Evolutionary conservation across 2,329 filamentous ascomycete genomes (phyloP).

Genomic region (Hymenoscyphus infarciens): DNA sequence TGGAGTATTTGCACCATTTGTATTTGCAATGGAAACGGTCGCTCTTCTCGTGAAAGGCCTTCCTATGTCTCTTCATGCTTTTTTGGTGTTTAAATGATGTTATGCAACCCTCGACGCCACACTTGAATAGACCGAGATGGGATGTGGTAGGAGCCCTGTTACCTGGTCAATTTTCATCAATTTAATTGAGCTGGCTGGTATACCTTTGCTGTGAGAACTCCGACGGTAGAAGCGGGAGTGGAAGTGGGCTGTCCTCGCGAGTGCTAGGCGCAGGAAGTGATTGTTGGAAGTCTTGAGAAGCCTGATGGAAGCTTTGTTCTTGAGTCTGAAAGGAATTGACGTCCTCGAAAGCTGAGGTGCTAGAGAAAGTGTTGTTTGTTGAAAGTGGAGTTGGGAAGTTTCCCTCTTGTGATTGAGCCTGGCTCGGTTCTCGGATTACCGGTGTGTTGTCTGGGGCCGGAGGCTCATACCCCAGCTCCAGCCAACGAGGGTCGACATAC

Average conservation of each 20-base stretch:
- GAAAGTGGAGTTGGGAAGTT: neutral
- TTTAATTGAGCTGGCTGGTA: neutral
- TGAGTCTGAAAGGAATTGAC: neutral
- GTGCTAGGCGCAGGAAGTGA: neutral
- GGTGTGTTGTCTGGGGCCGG: neutral
- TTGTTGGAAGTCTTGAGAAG: neutral
- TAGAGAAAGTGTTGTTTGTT: neutral
- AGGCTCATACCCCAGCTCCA: neutral
- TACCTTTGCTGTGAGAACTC: neutral
- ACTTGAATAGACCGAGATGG: neutral
- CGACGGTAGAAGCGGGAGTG: neutral
- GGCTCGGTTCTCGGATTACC: slow-evolving; percentile 2
- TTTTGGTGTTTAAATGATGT: neutral
- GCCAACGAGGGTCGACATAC: slow-evolving; percentile 2
- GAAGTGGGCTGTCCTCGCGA: neutral
- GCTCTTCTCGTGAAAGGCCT: neutral
- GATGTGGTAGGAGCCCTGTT: neutral
- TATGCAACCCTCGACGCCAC: neutral
- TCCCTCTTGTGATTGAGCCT: neutral
- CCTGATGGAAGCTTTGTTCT: neutral
- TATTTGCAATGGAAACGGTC: neutral
- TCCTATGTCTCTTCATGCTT: neutral
- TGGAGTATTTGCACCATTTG: neutral
- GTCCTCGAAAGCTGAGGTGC: neutral
- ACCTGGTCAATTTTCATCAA: neutral